Evolutionary conservation across 2,329 filamentous ascomycete species (phyloP).

Genomic region (Ophiostoma ulmi): DNA sequence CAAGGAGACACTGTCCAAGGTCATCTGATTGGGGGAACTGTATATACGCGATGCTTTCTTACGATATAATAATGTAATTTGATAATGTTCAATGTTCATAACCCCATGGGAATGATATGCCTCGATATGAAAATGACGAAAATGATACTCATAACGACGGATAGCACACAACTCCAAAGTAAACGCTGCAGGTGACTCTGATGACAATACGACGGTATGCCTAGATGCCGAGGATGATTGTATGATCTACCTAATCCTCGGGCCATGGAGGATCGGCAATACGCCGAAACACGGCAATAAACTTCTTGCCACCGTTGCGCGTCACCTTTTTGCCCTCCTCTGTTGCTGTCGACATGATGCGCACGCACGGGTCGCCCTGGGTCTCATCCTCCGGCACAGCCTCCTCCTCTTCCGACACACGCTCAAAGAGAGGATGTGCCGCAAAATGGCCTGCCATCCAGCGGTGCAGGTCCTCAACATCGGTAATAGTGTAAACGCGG

Average conservation of each 20-base stretch:
- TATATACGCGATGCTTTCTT: conserved; percentile 1
- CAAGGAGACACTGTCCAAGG: no score
- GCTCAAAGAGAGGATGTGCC: conserved; percentile 71
- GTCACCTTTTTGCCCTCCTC: conserved; percentile 97
- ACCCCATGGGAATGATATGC: background rate
- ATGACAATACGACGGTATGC: no score
- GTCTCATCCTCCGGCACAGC: conserved; percentile 41
- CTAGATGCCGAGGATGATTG: background rate
- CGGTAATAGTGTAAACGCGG: conserved; percentile 91
- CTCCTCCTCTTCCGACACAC: conserved; percentile 59
- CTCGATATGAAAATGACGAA: background rate
- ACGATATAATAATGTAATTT: background rate
- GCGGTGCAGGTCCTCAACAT: conserved; percentile 86
- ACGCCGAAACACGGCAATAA: conserved; percentile 80
- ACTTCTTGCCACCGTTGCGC: conserved; percentile 85
- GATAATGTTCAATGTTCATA: background rate
- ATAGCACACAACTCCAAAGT: background rate
- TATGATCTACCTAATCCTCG: background rate
- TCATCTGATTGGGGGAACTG: background rate
- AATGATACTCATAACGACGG: background rate
- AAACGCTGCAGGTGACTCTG: background rate
- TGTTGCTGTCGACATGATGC: conserved; percentile 73
- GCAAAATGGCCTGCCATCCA: conserved; percentile 92
- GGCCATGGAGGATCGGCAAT: conserved; percentile 72
- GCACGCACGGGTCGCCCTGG: conserved; percentile 63